These are phyloP conservation scores for Chrysoporthe austroafricana DNA, from an alignment of 2,329 filamentous ascomycete species.

Conservation along the genomic window DNA sequence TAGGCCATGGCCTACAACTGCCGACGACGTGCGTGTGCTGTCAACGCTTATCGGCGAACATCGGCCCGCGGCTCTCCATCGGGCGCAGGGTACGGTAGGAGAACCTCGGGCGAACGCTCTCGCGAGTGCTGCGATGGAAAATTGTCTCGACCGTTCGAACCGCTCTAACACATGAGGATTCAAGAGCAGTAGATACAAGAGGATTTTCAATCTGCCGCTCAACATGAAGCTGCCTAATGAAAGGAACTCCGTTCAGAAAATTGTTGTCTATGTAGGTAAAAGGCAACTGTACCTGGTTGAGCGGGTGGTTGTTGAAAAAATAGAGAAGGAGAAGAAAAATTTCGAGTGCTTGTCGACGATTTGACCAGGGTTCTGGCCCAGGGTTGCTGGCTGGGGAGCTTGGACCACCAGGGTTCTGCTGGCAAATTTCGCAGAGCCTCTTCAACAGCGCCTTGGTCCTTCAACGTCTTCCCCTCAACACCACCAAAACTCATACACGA, in stretches of 20 bases:
- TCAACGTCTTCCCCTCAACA: conserved; percentile 30
- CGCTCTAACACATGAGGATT: conserved; percentile 76
- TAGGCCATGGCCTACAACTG: neutral
- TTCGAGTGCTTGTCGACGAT: neutral
- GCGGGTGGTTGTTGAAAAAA: conserved; percentile 39
- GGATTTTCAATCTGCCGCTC: conserved; percentile 67
- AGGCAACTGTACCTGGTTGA: conserved; percentile 42
- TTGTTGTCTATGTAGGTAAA: conserved; percentile 38
- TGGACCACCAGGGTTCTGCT: conserved; percentile 5
- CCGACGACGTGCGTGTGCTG: neutral
- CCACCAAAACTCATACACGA: neutral
- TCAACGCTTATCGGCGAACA: neutral
- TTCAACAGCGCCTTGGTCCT: conserved; percentile 21
- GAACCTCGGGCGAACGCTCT: neutral
- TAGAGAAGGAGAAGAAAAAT: neutral
- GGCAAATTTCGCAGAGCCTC: conserved; percentile 22
- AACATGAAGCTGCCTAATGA: conserved; percentile 58
- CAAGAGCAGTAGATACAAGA: conserved; percentile 89
- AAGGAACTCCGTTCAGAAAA: conserved; percentile 47
- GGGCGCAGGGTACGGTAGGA: neutral
- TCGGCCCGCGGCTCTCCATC: neutral
- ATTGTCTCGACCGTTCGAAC: conserved; percentile 83
- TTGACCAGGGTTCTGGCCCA: neutral
- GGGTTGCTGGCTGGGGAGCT: conserved; percentile 23
- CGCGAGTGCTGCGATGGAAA: conserved; percentile 14